Evolutionary conservation across 176 grass and related monocot species (phyloP).

Genomic region (Elymus sibiricus): DNA sequence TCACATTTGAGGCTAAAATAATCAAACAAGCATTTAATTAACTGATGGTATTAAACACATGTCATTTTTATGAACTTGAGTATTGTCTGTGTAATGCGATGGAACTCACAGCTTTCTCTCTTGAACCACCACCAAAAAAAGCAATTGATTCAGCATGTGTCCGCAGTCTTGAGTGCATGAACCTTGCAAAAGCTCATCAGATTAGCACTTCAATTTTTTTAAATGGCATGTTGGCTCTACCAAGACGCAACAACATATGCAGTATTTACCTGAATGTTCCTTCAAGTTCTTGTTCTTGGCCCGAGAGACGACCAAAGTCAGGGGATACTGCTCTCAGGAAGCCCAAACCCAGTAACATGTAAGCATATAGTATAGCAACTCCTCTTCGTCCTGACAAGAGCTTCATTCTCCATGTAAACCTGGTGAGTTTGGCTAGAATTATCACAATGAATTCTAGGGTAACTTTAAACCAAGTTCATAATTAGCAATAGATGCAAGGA

Average conservation of each 20-base stretch:
- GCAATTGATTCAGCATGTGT: conserved; percentile 98
- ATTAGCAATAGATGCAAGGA: conserved; percentile 7
- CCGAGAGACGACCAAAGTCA: conserved; percentile 83
- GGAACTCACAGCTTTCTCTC: conserved; percentile 80
- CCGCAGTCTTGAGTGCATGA: conserved; percentile 90
- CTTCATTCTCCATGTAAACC: conserved; percentile 99
- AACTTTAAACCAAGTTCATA: conserved; percentile 14
- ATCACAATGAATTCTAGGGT: conserved; percentile 10
- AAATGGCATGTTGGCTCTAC: background rate
- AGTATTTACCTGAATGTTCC: conserved; percentile 82
- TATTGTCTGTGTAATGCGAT: background rate
- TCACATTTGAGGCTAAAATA: too few species aligned
- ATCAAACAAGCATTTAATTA: too few species aligned
- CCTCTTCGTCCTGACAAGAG: conserved; percentile 91
- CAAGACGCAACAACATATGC: background rate
- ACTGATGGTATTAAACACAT: background rate
- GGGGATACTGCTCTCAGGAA: conserved; percentile 88
- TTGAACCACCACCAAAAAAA: conserved; percentile 96
- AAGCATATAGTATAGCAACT: conserved; percentile 88
- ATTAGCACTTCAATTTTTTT: conserved; percentile 19
- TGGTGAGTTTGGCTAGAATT: conserved; percentile 26
- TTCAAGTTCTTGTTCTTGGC: conserved; percentile 92
- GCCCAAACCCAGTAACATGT: conserved; percentile 93
- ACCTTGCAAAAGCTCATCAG: conserved; percentile 54
- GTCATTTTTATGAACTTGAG: background rate